A percentile compares a stretch with the other conserved stretches of the same genome.
phyloP scores from a whole-genome alignment of 2,329 filamentous ascomycete species.

The Chaetomium globosum region DNA sequence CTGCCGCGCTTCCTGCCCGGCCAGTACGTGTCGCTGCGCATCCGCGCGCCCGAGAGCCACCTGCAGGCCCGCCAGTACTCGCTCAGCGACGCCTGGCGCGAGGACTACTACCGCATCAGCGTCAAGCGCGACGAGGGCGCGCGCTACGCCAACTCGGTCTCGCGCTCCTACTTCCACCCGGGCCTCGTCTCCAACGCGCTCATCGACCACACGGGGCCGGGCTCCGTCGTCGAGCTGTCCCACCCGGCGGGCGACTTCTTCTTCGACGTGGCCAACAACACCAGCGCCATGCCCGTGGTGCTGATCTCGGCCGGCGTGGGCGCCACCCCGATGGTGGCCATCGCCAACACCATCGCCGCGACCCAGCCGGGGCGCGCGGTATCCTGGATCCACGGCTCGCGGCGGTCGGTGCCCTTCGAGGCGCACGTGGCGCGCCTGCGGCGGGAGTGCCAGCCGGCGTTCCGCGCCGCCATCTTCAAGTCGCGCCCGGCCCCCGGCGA shows the following conservation, averaged over 20 bases:
- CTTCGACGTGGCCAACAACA: conserved; percentile 50
- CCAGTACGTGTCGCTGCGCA: conserved; percentile 69
- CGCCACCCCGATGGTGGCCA: conserved; percentile 62
- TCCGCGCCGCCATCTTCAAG: conserved; percentile 54
- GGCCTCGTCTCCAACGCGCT: conserved; percentile 72
- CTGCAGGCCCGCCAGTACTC: conserved; percentile 73
- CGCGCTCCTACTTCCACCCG: conserved; percentile 53
- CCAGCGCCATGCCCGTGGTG: conserved; percentile 54
- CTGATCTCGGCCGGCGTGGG: conserved; percentile 65
- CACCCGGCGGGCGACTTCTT: conserved; percentile 68
- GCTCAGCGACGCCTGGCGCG: conserved; percentile 64
- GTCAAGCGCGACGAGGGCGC: conserved; percentile 68
- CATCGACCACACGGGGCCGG: conserved; percentile 62
- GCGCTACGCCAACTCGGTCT: conserved; percentile 47
- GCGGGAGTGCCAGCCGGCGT: conserved; percentile 39
- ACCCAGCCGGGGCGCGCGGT: conserved; percentile 52
- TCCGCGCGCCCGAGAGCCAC: conserved; percentile 60
- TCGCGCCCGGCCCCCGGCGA: conserved; percentile 52
- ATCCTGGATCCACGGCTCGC: conserved; percentile 63
- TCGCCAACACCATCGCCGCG: conserved; percentile 58
- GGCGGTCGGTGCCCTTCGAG: conserved; percentile 56
- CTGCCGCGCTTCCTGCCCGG: conserved; percentile 68
- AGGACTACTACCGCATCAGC: conserved; percentile 68
- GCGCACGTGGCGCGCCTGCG: conserved; percentile 53
- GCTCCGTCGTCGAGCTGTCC: conserved; percentile 65